A percentile compares a stretch with the other conserved stretches of the same genome.
Evolutionary conservation across 129 eudicot genomes (phyloP).

Genomic region (Mikania micrantha): DNA sequence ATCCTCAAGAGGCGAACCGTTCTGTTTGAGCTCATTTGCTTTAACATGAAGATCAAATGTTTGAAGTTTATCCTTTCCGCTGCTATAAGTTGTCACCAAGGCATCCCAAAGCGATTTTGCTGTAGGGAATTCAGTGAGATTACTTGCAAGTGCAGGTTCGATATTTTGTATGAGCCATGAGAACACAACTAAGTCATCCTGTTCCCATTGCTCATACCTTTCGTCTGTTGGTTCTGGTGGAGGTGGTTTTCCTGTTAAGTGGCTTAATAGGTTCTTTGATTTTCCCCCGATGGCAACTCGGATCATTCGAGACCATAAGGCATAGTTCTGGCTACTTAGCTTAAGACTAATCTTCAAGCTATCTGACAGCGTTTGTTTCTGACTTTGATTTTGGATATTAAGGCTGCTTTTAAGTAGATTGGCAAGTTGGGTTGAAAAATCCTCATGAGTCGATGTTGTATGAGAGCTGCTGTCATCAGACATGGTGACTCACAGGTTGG

Average conservation of each 20-base stretch:
- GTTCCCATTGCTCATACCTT: background rate
- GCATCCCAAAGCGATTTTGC: too few relatives aligned
- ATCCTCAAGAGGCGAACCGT: too few relatives aligned
- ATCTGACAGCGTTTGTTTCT: background rate
- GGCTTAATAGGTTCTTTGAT: background rate
- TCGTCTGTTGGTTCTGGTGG: background rate
- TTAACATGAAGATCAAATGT: too few relatives aligned
- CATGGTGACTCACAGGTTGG: background rate
- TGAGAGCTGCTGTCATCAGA: background rate
- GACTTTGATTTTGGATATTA: background rate
- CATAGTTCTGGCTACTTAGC: background rate
- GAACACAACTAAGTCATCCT: background rate
- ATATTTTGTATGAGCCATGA: too few relatives aligned
- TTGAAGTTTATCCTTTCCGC: too few relatives aligned
- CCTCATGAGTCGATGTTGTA: background rate
- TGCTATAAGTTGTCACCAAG: too few relatives aligned
- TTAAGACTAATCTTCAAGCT: background rate
- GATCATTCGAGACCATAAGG: background rate
- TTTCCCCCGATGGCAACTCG: background rate
- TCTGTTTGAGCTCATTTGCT: too few relatives aligned
- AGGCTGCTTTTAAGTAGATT: background rate
- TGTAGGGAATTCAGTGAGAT: too few relatives aligned
- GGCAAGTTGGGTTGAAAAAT: background rate
- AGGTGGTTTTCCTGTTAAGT: background rate
- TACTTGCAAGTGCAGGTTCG: too few relatives aligned